Evolutionary conservation across 139 green algal genomes (phyloP).

Genomic region (Coelastrella sp.): DNA sequence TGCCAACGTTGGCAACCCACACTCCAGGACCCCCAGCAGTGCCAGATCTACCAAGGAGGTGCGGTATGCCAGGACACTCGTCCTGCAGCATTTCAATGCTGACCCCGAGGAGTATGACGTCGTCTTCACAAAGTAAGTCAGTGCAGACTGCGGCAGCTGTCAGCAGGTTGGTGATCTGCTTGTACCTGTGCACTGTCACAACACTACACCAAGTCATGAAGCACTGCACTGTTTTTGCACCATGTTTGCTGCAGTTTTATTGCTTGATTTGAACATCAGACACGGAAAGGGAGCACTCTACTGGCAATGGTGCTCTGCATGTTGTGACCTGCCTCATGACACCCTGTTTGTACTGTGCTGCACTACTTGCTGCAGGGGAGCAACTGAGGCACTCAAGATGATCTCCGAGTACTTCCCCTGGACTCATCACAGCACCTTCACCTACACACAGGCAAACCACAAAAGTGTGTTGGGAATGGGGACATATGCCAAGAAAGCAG

Average conservation of each 20-base stretch:
- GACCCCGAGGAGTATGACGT: conserved; percentile 44
- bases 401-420: conserved; percentile 76
- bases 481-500: conserved; percentile 61
- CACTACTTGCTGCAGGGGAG: conserved; percentile 46
- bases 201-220: no score
- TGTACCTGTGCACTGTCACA: neutral
- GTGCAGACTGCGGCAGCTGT: neutral
- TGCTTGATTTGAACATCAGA: no score
- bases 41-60: conserved; percentile 15
- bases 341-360: no score
- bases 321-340: no score
- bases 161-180: neutral
- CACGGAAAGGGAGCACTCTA: no score
- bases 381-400: conserved; percentile 74
- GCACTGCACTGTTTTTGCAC: no score
- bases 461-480: conserved; percentile 80
- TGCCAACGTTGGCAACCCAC: conserved; percentile 35
- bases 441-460: conserved; percentile 46
- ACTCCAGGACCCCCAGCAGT: conserved; percentile 46
- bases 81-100: conserved; percentile 41
- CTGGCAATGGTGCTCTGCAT: no score
- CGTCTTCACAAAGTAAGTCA: conserved; percentile 43
- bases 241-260: no score
- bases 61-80: neutral
- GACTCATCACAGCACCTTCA: neutral